A percentile compares a stretch with the other conserved stretches of the same genome.
phyloP scores from a whole-genome alignment of 1,284 basidiomycete genomes.

The Trichosporon sp. region DNA sequence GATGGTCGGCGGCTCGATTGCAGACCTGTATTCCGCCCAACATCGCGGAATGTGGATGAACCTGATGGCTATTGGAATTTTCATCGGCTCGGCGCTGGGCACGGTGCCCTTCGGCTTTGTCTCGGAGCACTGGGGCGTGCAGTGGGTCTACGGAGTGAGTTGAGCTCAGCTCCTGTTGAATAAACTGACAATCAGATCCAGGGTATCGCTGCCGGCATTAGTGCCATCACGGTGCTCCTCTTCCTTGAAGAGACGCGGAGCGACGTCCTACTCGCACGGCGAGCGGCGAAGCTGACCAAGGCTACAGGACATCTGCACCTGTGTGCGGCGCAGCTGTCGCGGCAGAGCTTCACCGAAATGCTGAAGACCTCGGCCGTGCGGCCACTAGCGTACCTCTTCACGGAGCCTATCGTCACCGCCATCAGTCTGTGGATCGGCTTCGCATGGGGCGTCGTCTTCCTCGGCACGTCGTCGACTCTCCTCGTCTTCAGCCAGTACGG shows the following conservation, averaged over 20 bases:
- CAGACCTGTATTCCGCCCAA: conserved; percentile 42
- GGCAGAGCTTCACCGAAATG: conserved; percentile 34
- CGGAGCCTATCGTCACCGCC: conserved; percentile 51
- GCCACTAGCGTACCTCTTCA: conserved; percentile 43
- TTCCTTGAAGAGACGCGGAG: conserved; percentile 48
- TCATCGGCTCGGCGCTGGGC: conserved; percentile 34
- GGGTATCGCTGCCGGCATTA: conserved; percentile 29
- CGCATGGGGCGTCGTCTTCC: conserved; percentile 42
- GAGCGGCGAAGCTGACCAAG: conserved; percentile 44
- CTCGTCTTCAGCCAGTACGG: conserved; percentile 41
- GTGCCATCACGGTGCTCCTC: conserved; percentile 33
- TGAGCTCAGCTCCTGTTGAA: too few species aligned
- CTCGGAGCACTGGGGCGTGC: conserved; percentile 28
- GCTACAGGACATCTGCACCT: conserved; percentile 45
- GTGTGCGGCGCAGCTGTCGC: conserved; percentile 37
- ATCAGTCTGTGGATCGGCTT: conserved; percentile 50
- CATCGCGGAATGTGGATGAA: conserved; percentile 49
- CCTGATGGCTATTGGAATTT: conserved; percentile 46
- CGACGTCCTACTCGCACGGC: conserved; percentile 48
- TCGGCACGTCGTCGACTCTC: conserved; percentile 31
- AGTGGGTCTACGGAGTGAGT: conserved; percentile 38
- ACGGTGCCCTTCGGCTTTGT: conserved; percentile 29
- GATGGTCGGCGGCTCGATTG: conserved; percentile 45
- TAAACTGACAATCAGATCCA: conserved; percentile 13
- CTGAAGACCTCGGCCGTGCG: conserved; percentile 40